A percentile compares a stretch with the other conserved stretches of the same genome.
phyloP scores from a whole-genome alignment of 1,284 basidiomycete species.

The Heterobasidion annosum region DNA sequence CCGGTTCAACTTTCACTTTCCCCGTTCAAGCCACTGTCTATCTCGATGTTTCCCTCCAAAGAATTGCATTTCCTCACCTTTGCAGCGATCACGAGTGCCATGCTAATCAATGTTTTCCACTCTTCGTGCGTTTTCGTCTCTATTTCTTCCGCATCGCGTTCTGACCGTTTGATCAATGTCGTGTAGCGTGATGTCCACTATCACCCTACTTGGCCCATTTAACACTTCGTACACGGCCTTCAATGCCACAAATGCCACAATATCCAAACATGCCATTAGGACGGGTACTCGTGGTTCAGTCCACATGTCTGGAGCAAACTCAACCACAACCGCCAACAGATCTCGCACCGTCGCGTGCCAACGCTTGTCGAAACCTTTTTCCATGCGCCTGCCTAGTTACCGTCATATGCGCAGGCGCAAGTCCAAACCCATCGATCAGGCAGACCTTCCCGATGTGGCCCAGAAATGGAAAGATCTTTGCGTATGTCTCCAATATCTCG shows the following conservation, averaged over 20 bases:
- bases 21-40: neutral
- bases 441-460: conserved; percentile 18
- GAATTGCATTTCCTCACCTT: conserved; percentile 4
- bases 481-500: neutral
- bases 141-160: neutral
- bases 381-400: too few species aligned
- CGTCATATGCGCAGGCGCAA: neutral
- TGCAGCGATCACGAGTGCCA: neutral
- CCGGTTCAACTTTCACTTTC: neutral
- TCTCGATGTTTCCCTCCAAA: conserved; percentile 4
- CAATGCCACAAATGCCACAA: too few species aligned
- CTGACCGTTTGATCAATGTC: neutral
- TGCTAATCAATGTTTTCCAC: conserved; percentile 4
- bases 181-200: neutral
- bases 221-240: neutral
- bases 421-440: conserved; percentile 16
- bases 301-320: too few species aligned
- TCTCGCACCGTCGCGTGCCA: too few species aligned
- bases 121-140: neutral
- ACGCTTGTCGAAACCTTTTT: too few species aligned
- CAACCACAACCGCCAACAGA: too few species aligned
- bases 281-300: too few species aligned
- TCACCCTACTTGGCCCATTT: too few species aligned
- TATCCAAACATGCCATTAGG: too few species aligned
- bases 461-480: conserved; percentile 21